A percentile compares a stretch with the other conserved stretches of the same genome.
These are phyloP conservation scores for Aurinia saxatilis DNA, from an alignment of 345 rosid species.

Conservation along the genomic window DNA sequence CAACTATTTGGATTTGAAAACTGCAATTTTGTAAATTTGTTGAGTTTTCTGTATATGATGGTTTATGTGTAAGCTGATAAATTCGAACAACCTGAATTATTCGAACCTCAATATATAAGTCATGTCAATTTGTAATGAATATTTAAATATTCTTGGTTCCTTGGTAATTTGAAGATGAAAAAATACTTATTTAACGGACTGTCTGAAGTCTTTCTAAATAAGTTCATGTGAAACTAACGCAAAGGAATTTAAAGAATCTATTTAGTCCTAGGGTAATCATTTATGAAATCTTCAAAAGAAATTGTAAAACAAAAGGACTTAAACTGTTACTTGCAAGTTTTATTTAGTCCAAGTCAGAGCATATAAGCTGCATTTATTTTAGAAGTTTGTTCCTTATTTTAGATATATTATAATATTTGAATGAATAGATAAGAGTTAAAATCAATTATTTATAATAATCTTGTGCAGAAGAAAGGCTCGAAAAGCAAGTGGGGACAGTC, in stretches of 20 bases:
- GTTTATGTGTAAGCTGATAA: too few species aligned
- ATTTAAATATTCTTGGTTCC: too few species aligned
- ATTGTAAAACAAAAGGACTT: conserved; percentile 1
- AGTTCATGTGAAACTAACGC: background rate
- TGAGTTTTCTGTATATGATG: too few species aligned
- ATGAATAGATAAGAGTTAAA: background rate
- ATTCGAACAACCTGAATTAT: too few species aligned
- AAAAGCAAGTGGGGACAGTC: conserved; percentile 40
- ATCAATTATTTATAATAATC: conserved; percentile 7
- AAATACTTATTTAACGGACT: background rate
- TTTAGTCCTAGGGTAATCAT: conserved; percentile 16
- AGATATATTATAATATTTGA: background rate
- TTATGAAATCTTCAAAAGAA: conserved; percentile 7
- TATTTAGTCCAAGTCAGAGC: conserved; percentile 38
- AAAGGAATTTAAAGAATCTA: conserved; percentile 2
- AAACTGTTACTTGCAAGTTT: conserved; percentile 38
- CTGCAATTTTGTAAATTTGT: too few species aligned
- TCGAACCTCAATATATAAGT: too few species aligned
- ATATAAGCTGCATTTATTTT: conserved; percentile 27
- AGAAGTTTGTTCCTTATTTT: conserved; percentile 13
- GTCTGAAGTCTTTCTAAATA: background rate
- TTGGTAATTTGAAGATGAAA: too few species aligned
- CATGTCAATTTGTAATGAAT: too few species aligned
- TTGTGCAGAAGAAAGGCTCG: background rate
- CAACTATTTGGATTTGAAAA: too few species aligned